Conservation (phyloP, 495 filamentous ascomycete genomes). For the Trichoderma reesei region DNA sequence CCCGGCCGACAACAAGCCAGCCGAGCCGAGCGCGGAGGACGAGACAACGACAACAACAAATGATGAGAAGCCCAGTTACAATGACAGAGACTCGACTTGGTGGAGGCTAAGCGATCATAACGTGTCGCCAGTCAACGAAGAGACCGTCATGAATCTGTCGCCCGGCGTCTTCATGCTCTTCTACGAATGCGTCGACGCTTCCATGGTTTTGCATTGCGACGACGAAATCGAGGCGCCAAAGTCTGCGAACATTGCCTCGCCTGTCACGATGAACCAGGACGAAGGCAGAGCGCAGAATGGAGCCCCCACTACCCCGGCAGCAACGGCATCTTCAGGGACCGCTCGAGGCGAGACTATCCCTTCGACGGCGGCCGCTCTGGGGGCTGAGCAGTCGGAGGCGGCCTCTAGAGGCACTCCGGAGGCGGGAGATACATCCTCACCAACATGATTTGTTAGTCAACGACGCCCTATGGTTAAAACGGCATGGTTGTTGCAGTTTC, state of each 20-base stretch:
- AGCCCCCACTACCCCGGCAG: neutral
- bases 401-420: neutral
- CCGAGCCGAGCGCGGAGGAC: neutral
- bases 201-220: conserved; percentile 19
- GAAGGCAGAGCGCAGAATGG: neutral
- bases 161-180: conserved; percentile 92
- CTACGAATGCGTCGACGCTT: conserved; percentile 62
- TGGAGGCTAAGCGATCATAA: conserved; percentile 82
- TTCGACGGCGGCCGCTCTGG: neutral
- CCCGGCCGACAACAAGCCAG: neutral
- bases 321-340: neutral
- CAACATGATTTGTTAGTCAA: neutral
- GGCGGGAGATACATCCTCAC: neutral
- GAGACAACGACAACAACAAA: conserved; percentile 7
- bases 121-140: conserved; percentile 63
- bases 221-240: neutral
- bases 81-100: conserved; percentile 45
- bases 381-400: neutral
- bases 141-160: conserved; percentile 62
- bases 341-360: neutral
- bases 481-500: neutral
- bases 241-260: neutral
- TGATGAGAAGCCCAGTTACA: neutral
- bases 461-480: neutral
- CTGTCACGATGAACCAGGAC: neutral